Base-by-base conservation (phyloP, 768 basidiomycete species). In the Mrakia hoshinonis region DNA sequence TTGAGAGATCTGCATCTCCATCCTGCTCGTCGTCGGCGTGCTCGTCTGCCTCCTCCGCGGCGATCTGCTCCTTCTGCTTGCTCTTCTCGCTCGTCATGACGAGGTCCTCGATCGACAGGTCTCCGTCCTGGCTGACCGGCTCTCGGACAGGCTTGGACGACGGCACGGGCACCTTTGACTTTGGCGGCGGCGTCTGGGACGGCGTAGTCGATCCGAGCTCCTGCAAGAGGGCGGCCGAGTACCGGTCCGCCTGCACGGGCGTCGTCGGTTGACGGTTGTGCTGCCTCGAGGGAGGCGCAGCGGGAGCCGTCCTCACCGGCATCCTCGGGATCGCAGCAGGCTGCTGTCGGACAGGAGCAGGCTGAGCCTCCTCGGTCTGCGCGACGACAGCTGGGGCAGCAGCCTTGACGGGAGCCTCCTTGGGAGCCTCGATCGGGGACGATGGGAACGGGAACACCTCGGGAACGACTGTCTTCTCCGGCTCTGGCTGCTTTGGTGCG, bases 101-200 rank as follows among this genome's bases (percentile, higher is more conserved):
- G 15, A 61, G 20, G 34, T 61, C 64, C 47, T 66, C 64, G n/a
- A 49, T 66, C 64, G 64, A 49, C 48, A 64, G 46, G 46, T 66
- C 64, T 20, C 31, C 46, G 15, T 66, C 64, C 18, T 49, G 29
- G 20, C 18, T 18, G 20, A 48, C 48, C 18, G 31, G 20, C 36
- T 36, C 22, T 36, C 31, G n/a, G 31, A 22, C 36, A 20, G 58
- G 36, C 36, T 31, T 36, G 15, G 58, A 15, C 31, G 58, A 38
- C 18, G 58, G 2, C 31, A 61, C 55, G 18, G 55, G 55, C 18
- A 36, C 58, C 58, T 36, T 61, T 9, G 58, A 61, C 34, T 15
- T 34, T 20, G 58, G 31, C 20, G 58, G 58, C 34, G 58, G 58
- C 20, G 58, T 61, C 31, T 61, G 31, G 34, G 58, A 61, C 20